phyloP scores from a whole-genome alignment of 2,329 filamentous ascomycete species.

The Ophiostoma perfectum region DNA sequence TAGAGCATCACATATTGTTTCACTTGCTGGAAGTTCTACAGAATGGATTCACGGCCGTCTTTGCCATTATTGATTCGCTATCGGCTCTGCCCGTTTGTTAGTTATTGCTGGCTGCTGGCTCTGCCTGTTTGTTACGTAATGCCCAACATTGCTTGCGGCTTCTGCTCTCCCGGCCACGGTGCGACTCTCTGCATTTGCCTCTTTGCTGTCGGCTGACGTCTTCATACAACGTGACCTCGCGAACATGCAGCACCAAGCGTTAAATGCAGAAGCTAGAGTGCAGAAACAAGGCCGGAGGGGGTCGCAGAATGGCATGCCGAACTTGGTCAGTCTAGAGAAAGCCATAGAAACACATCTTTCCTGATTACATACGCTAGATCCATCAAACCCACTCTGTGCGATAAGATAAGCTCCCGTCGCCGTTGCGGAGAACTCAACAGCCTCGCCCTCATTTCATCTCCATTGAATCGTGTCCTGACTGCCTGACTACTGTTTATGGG shows the following conservation, averaged over 20 bases:
- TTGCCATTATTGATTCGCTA: no score
- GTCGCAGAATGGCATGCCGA: background rate
- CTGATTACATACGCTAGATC: background rate
- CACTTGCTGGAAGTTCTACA: no score
- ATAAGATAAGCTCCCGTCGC: slow-evolving; percentile 11
- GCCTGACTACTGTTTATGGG: background rate
- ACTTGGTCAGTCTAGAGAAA: background rate
- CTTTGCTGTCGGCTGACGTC: background rate
- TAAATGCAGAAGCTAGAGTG: background rate
- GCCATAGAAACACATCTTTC: background rate
- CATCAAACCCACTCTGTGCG: background rate
- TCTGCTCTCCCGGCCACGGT: no score
- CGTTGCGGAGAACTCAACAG: slow-evolving; percentile 6
- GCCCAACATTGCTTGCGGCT: no score
- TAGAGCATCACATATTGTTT: no score
- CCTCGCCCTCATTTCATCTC: slow-evolving; percentile 10
- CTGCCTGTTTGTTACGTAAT: no score
- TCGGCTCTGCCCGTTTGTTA: no score
- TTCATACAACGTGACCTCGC: background rate
- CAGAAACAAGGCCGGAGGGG: background rate
- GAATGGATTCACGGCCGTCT: no score
- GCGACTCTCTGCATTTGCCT: no score
- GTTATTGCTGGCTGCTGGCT: no score
- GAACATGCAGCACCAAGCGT: background rate
- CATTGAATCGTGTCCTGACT: slow-evolving; percentile 13